These are phyloP conservation scores for Antrodiella citrinella DNA, from an alignment of 768 basidiomycete species.

Conservation along the genomic window DNA sequence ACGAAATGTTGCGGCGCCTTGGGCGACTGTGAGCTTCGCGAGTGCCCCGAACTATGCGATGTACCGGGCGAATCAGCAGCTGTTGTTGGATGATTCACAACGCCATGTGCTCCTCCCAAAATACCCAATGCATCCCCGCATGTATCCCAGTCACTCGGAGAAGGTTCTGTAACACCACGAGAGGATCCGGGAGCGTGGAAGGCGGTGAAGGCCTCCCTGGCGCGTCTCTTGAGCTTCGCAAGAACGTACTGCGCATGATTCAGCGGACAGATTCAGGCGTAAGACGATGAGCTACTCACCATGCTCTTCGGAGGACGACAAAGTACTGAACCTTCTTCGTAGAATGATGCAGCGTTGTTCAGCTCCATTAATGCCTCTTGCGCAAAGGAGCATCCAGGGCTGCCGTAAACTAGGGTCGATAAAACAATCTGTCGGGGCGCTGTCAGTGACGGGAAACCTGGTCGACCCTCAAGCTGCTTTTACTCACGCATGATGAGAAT, in stretches of 20 bases:
- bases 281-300: background rate
- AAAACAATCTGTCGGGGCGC: conserved; percentile 1
- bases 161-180: background rate
- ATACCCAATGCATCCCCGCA: background rate
- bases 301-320: conserved; percentile 2
- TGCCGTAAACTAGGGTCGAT: background rate
- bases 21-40: background rate
- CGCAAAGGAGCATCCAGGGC: conserved; percentile 1
- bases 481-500: conserved; percentile 5
- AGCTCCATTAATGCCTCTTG: background rate
- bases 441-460: background rate
- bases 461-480: background rate
- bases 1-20: background rate
- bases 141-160: background rate
- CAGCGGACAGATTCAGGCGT: too few species aligned
- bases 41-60: background rate
- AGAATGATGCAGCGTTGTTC: background rate
- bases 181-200: conserved; percentile 2
- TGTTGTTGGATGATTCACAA: background rate
- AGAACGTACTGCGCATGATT: conserved; percentile 28
- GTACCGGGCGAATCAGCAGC: background rate
- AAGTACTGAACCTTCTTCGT: background rate
- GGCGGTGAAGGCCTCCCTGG: conserved; percentile 23
- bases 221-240: conserved; percentile 29
- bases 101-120: background rate